Base-by-base conservation (phyloP, 2,329 filamentous ascomycete species). In the Cryphonectria carpinicola region DNA sequence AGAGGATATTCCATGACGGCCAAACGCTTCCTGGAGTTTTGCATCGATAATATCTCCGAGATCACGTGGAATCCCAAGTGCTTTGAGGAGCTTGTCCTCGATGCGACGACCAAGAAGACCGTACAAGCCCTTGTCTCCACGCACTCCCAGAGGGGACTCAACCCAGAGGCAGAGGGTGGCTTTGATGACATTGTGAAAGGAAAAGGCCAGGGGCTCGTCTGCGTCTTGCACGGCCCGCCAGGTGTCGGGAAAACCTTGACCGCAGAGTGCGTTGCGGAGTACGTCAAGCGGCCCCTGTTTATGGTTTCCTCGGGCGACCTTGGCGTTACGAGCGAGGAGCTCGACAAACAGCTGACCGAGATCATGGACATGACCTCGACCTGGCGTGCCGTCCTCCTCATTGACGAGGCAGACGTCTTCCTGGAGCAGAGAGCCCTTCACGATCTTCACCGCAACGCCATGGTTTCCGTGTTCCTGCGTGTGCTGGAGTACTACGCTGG, bases 191-290 rank as follows among this genome's bases (percentile, higher is more conserved):
- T 76, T 58, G 70, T 76, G 52, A 71, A 72, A 28, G 74, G 71
- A 75, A 75, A 76, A 54, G 75, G 76, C 25, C 71, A 72, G 32
- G 74, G 74, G 11, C 74, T 76, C 6, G 69, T 76, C 22, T 72
- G 73, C 3, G 76, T 79, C 1, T 74, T 79, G 0, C 76, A 77
- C 65, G 76, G 78, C 3, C 77, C 77, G 22, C 79, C 79, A 0
- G 80, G 79, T 25, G 75, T 79, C 17, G 80, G 79, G 1, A 81
- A 81, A 70, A 81, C 80, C 4, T 71, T 81, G 62, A 81, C 79
- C 3, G 80, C 79, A 11, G 79, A 81, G 71, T 76, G 78, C 3
- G 76, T 82, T 10, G 78, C 79, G 3, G 80, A 82, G 70, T 74
- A 77, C 41, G 75, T 75, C 25, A 73, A 74, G n/a, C 74, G 75